Percentiles rank a stretch among this genome's conserved stretches.
Evolutionary conservation across 495 filamentous ascomycete species (phyloP).

Genomic region (Trichoderma orchidacearum): DNA sequence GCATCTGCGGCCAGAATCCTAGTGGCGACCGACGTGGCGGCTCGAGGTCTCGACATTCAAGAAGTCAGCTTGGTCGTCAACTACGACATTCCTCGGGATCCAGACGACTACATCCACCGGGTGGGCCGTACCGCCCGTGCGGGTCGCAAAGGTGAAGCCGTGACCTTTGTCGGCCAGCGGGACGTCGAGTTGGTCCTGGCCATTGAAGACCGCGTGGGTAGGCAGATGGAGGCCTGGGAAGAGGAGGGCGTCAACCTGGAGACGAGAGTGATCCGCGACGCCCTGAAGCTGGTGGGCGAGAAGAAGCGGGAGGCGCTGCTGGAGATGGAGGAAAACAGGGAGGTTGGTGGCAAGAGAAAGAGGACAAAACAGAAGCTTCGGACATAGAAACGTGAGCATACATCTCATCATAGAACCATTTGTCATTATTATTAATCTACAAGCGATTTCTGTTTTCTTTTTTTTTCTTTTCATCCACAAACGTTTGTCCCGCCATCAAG

Average conservation of each 20-base stretch:
- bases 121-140: slow-evolving; percentile 92
- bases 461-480: neutral
- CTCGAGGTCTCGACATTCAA: slow-evolving; percentile 92
- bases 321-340: slow-evolving; percentile 82
- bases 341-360: slow-evolving; percentile 67
- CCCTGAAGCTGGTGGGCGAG: slow-evolving; percentile 75
- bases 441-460: neutral
- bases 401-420: neutral
- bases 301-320: slow-evolving; percentile 82
- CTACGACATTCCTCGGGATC: slow-evolving; percentile 87
- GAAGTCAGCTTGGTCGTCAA: slow-evolving; percentile 84
- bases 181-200: slow-evolving; percentile 78
- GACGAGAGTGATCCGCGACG: slow-evolving; percentile 65
- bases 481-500: no score
- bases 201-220: slow-evolving; percentile 73
- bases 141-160: slow-evolving; percentile 63
- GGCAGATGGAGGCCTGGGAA: slow-evolving; percentile 64
- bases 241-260: slow-evolving; percentile 89
- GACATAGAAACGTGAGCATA: slow-evolving; percentile 5
- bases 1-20: slow-evolving; percentile 83
- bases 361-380: slow-evolving; percentile 40
- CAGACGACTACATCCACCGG: slow-evolving; percentile 94
- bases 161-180: slow-evolving; percentile 84
- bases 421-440: neutral
- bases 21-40: slow-evolving; percentile 90